Evolutionary conservation across 2,329 filamentous ascomycete genomes (phyloP).

Genomic region (Chrysoporthe austroafricana): DNA sequence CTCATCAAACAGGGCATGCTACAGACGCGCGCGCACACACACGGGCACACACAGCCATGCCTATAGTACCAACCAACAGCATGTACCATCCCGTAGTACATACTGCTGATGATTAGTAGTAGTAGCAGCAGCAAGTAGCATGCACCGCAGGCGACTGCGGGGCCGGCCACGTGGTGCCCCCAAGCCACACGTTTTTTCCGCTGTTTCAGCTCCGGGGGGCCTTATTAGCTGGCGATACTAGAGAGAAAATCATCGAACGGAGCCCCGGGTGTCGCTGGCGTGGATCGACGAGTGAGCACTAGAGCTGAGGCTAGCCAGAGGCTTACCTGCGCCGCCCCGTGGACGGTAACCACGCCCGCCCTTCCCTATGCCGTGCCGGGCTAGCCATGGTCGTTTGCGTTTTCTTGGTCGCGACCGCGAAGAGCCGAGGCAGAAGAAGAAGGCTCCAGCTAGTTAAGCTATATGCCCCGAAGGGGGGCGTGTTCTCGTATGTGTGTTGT

Average conservation of each 20-base stretch:
- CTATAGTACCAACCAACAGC: too few species aligned
- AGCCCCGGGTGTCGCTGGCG: too few species aligned
- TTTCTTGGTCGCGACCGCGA: neutral
- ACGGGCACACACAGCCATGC: too few species aligned
- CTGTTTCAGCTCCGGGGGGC: constrained; percentile 7
- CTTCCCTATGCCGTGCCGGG: neutral
- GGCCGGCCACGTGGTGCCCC: constrained; percentile 28
- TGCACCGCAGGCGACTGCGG: constrained; percentile 13
- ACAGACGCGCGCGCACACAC: too few species aligned
- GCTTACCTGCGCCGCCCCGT: neutral
- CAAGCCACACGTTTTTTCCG: constrained; percentile 23
- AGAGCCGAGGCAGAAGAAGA: neutral
- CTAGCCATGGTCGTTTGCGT: neutral
- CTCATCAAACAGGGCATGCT: too few species aligned
- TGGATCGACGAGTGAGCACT: neutral
- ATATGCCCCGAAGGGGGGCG: too few species aligned
- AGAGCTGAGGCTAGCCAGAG: neutral
- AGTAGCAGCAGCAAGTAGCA: too few species aligned
- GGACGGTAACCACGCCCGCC: neutral
- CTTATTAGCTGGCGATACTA: neutral
- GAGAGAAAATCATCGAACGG: too few species aligned
- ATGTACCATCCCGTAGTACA: too few species aligned
- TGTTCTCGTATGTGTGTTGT: too few species aligned
- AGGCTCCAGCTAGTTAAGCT: neutral
- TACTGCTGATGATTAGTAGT: too few species aligned